Evolutionary conservation across 2,329 filamentous ascomycete species (phyloP).

Genomic region (Verruconis gallopava): DNA sequence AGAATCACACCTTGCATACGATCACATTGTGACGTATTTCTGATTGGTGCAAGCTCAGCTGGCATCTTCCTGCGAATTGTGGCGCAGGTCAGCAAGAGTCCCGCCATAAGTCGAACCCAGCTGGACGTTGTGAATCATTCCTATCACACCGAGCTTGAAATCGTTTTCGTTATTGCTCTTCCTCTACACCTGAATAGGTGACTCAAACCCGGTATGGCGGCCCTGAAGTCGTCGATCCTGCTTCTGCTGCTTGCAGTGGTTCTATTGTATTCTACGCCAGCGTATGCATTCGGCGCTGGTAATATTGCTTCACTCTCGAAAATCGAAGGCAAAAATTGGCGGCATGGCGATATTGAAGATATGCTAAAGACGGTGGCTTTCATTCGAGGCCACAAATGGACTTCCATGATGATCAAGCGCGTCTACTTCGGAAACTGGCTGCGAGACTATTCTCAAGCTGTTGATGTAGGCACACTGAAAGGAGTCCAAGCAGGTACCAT

Average conservation of each 20-base stretch:
- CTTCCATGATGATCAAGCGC: constrained; percentile 33
- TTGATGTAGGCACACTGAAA: constrained; percentile 41
- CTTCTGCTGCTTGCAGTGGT: constrained; percentile 9
- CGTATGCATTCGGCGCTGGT: constrained; percentile 34
- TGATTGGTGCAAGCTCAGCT: no score
- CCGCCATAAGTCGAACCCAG: no score
- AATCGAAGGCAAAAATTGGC: constrained; percentile 37
- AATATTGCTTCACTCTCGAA: constrained; percentile 32
- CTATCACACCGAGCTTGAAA: no score
- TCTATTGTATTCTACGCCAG: constrained; percentile 15
- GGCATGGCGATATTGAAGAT: constrained; percentile 41
- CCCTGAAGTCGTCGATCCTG: constrained; percentile 1
- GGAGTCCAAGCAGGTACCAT: constrained; percentile 41
- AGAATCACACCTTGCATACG: no score
- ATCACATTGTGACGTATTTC: no score
- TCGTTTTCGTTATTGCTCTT: no score
- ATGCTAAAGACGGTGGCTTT: constrained; percentile 36
- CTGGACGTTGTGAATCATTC: no score
- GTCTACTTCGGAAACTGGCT: constrained; percentile 34
- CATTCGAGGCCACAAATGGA: constrained; percentile 29
- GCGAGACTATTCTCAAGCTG: constrained; percentile 41
- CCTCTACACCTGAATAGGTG: no score
- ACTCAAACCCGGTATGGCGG: constrained; percentile 10
- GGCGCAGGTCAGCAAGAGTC: no score
- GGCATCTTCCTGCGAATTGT: no score